Percentiles rank a stretch among this genome's conserved stretches.
phyloP scores from a whole-genome alignment of 2,329 filamentous ascomycete genomes.

The Epichloe sibirici region DNA sequence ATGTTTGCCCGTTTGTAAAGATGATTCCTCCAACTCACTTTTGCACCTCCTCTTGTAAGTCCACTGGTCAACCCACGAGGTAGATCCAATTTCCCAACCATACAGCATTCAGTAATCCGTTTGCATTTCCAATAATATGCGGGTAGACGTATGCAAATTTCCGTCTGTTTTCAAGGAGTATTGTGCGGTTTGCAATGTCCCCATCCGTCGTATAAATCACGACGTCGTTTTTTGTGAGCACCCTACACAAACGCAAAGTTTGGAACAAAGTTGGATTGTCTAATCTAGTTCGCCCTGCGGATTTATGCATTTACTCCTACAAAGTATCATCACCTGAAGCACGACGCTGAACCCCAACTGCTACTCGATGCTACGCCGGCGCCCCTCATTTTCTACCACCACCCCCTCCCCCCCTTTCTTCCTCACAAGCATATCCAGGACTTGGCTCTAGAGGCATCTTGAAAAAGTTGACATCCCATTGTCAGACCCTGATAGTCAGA shows the following conservation, averaged over 20 bases:
- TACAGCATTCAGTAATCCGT: too few species aligned
- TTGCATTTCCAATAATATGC: too few species aligned
- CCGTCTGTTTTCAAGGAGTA: background rate
- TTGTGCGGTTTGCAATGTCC: background rate
- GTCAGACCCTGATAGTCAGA: background rate
- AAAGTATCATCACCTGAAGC: background rate
- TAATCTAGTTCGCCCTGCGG: background rate
- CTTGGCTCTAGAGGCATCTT: background rate
- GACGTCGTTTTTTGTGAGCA: too few species aligned
- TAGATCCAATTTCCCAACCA: too few species aligned
- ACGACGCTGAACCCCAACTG: constrained; percentile 1
- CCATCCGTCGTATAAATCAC: too few species aligned
- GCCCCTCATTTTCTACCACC: background rate
- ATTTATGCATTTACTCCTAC: constrained; percentile 1
- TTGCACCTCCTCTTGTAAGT: too few species aligned
- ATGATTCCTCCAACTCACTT: too few species aligned
- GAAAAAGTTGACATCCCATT: background rate
- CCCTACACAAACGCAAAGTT: background rate
- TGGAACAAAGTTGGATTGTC: background rate
- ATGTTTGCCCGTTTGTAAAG: too few species aligned
- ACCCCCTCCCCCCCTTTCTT: background rate
- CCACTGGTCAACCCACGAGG: too few species aligned
- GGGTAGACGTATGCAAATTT: too few species aligned
- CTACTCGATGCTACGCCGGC: background rate
- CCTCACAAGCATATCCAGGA: background rate